These are phyloP conservation scores for Agrocybe praecox DNA, from an alignment of 768 basidiomycete genomes.

Conservation along the genomic window DNA sequence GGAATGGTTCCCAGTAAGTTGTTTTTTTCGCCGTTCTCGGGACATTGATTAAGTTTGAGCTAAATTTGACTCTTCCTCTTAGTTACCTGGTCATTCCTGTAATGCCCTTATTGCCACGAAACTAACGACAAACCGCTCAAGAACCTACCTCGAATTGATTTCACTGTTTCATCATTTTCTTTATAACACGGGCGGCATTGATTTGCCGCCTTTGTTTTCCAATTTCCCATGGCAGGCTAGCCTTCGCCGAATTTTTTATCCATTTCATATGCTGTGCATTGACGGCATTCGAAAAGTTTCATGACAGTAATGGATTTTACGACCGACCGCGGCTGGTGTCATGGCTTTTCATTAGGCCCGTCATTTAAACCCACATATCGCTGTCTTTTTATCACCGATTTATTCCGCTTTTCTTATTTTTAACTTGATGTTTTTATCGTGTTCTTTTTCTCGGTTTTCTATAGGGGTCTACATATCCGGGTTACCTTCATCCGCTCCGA, in stretches of 20 bases:
- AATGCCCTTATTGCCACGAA: slow-evolving; percentile 13
- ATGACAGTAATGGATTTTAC: slow-evolving; percentile 37
- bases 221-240: slow-evolving; percentile 18
- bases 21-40: neutral
- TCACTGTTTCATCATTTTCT: slow-evolving; percentile 45
- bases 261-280: slow-evolving; percentile 16
- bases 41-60: neutral
- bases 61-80: slow-evolving; percentile 8
- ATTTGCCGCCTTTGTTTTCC: slow-evolving; percentile 3
- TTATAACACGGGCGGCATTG: slow-evolving; percentile 10
- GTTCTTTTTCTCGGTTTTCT: slow-evolving; percentile 11
- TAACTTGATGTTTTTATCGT: slow-evolving; percentile 24
- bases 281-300: slow-evolving; percentile 25
- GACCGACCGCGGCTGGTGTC: slow-evolving; percentile 49
- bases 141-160: slow-evolving; percentile 9
- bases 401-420: slow-evolving; percentile 16
- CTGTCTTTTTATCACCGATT: slow-evolving; percentile 5
- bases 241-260: neutral
- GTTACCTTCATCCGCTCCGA: slow-evolving; percentile 9
- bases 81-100: slow-evolving; percentile 43
- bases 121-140: slow-evolving; percentile 11
- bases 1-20: slow-evolving; percentile 65
- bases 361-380: slow-evolving; percentile 6
- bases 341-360: slow-evolving; percentile 17
- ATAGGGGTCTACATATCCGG: slow-evolving; percentile 13